Conservation (phyloP, 805 yeast genomes). For the Hanseniaspora vineae region DNA sequence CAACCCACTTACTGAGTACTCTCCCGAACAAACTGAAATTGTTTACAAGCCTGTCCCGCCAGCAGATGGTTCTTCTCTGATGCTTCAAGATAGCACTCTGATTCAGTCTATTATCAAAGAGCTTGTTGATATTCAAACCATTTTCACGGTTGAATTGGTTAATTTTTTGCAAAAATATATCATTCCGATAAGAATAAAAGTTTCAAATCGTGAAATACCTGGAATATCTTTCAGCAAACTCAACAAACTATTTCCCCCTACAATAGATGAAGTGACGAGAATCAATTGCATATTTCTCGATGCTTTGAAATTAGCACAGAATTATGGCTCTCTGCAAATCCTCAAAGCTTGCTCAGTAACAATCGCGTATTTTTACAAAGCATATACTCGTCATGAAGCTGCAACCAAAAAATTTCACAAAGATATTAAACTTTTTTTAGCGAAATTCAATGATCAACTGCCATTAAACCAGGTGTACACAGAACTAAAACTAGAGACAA, state of each 20-base stretch:
- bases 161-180: constrained; percentile 66
- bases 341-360: constrained; percentile 71
- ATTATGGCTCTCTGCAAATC: constrained; percentile 63
- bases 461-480: constrained; percentile 25
- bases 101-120: constrained; percentile 51
- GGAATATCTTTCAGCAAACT: constrained; percentile 49
- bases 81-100: constrained; percentile 24
- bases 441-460: constrained; percentile 21
- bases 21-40: constrained; percentile 75
- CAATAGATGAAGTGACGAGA: constrained; percentile 86
- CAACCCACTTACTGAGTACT: constrained; percentile 81
- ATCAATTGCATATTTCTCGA: constrained; percentile 77
- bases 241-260: constrained; percentile 81
- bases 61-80: background rate
- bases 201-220: constrained; percentile 40
- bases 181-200: constrained; percentile 63
- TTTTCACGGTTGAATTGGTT: constrained; percentile 58
- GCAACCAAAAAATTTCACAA: constrained; percentile 57
- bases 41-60: constrained; percentile 49
- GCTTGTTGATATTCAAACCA: constrained; percentile 56
- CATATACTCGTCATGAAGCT: constrained; percentile 88
- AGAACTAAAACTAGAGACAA: constrained; percentile 41
- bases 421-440: constrained; percentile 31
- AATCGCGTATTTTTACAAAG: constrained; percentile 83
- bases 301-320: constrained; percentile 51